These are phyloP conservation scores for Trichoderma koningii DNA, from an alignment of 2,329 filamentous ascomycete genomes.

Conservation along the genomic window DNA sequence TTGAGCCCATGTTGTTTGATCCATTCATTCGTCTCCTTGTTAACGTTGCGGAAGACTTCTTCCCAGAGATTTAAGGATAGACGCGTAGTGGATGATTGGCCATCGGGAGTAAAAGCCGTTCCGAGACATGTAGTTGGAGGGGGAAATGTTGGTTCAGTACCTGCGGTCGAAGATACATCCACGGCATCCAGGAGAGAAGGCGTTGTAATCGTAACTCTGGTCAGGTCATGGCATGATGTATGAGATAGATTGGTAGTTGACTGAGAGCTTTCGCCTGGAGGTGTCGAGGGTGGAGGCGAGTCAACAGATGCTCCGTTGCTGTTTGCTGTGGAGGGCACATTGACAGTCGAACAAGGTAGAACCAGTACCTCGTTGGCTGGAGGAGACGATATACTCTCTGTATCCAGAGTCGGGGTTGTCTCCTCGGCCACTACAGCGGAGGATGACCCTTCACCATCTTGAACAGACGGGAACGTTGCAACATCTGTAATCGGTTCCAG, in stretches of 20 bases:
- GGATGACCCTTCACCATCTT: no score
- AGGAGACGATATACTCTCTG: background rate
- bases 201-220: no score
- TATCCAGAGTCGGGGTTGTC: background rate
- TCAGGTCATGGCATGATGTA: no score
- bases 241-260: no score
- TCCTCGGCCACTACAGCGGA: background rate
- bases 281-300: no score
- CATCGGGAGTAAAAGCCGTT: no score
- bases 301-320: no score
- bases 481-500: background rate
- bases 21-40: slow-evolving; percentile 15
- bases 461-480: background rate
- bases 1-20: background rate
- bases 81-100: no score
- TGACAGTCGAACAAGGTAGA: background rate
- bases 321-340: no score
- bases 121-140: no score
- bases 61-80: background rate
- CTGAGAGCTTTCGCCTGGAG: no score
- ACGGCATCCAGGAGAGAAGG: background rate
- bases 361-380: background rate
- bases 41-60: background rate
- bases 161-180: background rate
- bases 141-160: background rate